Evolutionary conservation across 2,329 filamentous ascomycete species (phyloP).

Genomic region (Graphilbum fragrans): DNA sequence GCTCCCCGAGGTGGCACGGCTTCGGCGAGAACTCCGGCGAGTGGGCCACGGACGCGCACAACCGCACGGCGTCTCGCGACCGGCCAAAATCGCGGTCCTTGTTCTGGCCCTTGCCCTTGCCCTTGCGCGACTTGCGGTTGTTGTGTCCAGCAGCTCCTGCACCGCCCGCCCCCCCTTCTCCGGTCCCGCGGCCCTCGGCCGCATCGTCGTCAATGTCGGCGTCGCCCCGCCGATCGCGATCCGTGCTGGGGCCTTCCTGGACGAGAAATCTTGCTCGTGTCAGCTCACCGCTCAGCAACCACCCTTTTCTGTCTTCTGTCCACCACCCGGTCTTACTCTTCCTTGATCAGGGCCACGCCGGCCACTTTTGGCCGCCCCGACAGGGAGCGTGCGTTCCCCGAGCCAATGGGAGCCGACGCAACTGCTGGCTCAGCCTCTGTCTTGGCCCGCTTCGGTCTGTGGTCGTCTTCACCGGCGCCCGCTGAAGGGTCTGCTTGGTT

Average conservation of each 20-base stretch:
- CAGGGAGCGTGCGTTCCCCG: conserved; percentile 1
- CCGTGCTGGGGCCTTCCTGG: too few relatives aligned
- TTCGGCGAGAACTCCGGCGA: conserved; percentile 71
- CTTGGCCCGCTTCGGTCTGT: conserved; percentile 45
- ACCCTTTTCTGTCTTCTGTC: neutral
- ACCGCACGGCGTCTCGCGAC: conserved; percentile 62
- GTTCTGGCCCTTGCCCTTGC: conserved; percentile 65
- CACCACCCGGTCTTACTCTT: conserved; percentile 46
- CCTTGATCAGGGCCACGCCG: conserved; percentile 60
- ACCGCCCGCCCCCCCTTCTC: conserved; percentile 9
- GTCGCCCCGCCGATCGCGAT: conserved; percentile 7
- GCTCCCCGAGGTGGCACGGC: conserved; percentile 65
- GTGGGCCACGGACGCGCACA: conserved; percentile 65
- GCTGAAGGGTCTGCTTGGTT: too few relatives aligned
- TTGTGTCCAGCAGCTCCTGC: conserved; percentile 6
- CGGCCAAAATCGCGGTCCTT: conserved; percentile 69
- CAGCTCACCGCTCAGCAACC: neutral
- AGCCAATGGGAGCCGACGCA: conserved; percentile 17
- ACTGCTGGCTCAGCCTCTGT: conserved; percentile 23
- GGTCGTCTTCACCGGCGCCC: conserved; percentile 11
- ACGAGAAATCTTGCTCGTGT: conserved; percentile 29
- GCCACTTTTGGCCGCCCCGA: conserved; percentile 23
- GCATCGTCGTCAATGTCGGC: conserved; percentile 32
- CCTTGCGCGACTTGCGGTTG: conserved; percentile 23
- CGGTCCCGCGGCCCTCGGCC: conserved; percentile 28